Base-by-base conservation (phyloP, 805 yeast genomes). In the Candida maesae region DNA sequence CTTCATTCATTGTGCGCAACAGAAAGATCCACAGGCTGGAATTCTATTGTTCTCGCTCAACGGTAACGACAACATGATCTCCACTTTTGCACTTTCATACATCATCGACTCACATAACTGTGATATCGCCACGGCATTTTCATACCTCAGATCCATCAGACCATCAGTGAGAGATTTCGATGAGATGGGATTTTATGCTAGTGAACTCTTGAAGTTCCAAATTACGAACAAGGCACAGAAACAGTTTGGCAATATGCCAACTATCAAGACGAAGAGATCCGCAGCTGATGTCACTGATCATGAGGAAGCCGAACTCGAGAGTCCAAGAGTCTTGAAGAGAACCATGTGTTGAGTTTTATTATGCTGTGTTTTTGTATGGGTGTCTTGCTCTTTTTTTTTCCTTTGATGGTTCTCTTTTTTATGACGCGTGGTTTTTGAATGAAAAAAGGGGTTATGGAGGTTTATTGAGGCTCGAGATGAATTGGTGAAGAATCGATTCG, bases 31-130 rank as follows among this genome's bases (percentile, higher is more conserved):
- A 30, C 43, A 50, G 5, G 53, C 53, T 13, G 60, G 60, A 11
- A 45, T 57, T 11, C 26, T 57, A 14, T 18, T 57, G 19, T 57
- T 57, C 29, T 56, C 60, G 1, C 30, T 57, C 19, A 57, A 57
- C 36, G 61, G 61, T 27, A 57, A 57, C 36, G 61, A 57, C 28
- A 57, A 57, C 38, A 20, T 56, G 34, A 20, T 56, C 2, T 33
- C 51, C 3, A 44, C 54, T 7, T 56, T 57, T 34, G 53, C 52
- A 0, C 26, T 56, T 25, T 42, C 58, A 5, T 52, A 43, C 25
- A 46, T 57, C 24, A 49, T 50, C 27, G 57, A 57, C 14, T 15
- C 47, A 1, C 51, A 53, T 44, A 49, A 54, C 39, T 51, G 58
- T 44, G 55, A 50, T 35, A 37, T 54, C n/a, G 15, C 45, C 4